Conservation (phyloP, 225 moss, liverwort and hornwort genomes). For the Pseudisothecium myosuroides region DNA sequence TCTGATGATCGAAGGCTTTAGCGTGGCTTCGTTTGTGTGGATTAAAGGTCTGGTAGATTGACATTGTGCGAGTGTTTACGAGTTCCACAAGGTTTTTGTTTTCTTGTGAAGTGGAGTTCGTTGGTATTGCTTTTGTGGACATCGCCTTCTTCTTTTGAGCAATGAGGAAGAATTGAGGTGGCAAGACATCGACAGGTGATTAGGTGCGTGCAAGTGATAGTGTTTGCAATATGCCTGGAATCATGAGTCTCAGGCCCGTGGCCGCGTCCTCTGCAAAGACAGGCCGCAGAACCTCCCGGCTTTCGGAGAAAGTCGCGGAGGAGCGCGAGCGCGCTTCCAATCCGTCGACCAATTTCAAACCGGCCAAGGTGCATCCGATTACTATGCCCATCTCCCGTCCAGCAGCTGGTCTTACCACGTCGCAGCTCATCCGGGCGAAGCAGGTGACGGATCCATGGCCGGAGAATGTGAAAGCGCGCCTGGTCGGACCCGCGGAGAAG, state of each 20-base stretch:
- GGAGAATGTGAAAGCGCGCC: slow-evolving; percentile 24
- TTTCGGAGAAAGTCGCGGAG: slow-evolving; percentile 36
- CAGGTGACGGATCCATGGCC: slow-evolving; percentile 54
- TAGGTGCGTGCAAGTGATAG: not conserved
- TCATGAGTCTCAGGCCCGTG: slow-evolving; percentile 62
- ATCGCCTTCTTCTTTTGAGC: not conserved
- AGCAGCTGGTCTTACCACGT: not conserved
- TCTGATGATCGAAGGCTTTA: not conserved
- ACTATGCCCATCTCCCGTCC: slow-evolving; percentile 7
- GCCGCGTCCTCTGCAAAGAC: slow-evolving; percentile 30
- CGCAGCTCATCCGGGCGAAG: slow-evolving; percentile 28
- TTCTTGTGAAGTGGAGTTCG: not conserved
- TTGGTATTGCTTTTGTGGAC: not conserved
- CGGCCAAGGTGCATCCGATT: slow-evolving; percentile 23
- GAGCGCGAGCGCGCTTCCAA: slow-evolving; percentile 31
- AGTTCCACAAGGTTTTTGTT: not conserved
- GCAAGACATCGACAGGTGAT: not conserved
- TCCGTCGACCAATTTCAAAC: slow-evolving; percentile 19
- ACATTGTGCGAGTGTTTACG: not conserved
- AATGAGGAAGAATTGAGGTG: not conserved
- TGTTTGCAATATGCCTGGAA: slow-evolving; percentile 43
- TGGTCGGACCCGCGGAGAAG: slow-evolving; percentile 18
- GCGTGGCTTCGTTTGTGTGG: slow-evolving; percentile 10
- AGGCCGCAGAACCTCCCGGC: slow-evolving; percentile 9
- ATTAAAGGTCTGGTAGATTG: not conserved